phyloP scores from a whole-genome alignment of 306 rosid genomes.

The Neltuma alba region DNA sequence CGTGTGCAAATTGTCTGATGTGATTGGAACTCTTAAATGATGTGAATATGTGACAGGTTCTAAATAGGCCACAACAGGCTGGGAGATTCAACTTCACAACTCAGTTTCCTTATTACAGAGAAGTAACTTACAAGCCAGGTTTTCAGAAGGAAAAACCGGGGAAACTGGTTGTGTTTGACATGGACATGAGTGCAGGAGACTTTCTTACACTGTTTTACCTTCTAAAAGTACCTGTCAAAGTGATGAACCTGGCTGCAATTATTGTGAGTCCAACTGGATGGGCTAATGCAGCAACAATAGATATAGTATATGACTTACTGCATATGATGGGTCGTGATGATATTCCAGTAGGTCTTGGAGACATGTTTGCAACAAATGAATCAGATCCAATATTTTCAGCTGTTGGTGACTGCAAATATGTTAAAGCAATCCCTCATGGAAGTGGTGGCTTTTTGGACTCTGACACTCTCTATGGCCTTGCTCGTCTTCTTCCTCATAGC shows the following conservation, averaged over 20 bases:
- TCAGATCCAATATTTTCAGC: conserved; percentile 52
- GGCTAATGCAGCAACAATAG: conserved; percentile 92
- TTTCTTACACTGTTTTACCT: conserved; percentile 82
- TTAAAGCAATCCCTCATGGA: conserved; percentile 90
- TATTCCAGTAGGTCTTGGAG: conserved; percentile 88
- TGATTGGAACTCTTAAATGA: background rate
- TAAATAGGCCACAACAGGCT: conserved; percentile 40
- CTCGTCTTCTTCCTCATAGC: conserved; percentile 81
- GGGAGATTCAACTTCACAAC: conserved; percentile 82
- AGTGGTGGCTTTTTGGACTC: conserved; percentile 88
- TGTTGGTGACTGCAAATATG: conserved; percentile 81
- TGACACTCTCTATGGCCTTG: conserved; percentile 93
- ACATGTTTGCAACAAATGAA: conserved; percentile 71
- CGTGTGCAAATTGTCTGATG: background rate
- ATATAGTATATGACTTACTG: conserved; percentile 74
- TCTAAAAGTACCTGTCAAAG: conserved; percentile 78
- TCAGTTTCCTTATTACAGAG: conserved; percentile 70
- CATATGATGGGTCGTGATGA: conserved; percentile 99
- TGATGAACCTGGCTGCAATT: conserved; percentile 85
- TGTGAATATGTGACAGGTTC: conserved; percentile 37
- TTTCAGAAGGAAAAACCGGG: conserved; percentile 57
- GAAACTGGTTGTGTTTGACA: conserved; percentile 83
- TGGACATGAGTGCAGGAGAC: conserved; percentile 99
- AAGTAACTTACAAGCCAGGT: conserved; percentile 68
- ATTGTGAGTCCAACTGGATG: conserved; percentile 94